Evolutionary conservation across 768 basidiomycete species (phyloP).

Genomic region (Boletellus sp.): DNA sequence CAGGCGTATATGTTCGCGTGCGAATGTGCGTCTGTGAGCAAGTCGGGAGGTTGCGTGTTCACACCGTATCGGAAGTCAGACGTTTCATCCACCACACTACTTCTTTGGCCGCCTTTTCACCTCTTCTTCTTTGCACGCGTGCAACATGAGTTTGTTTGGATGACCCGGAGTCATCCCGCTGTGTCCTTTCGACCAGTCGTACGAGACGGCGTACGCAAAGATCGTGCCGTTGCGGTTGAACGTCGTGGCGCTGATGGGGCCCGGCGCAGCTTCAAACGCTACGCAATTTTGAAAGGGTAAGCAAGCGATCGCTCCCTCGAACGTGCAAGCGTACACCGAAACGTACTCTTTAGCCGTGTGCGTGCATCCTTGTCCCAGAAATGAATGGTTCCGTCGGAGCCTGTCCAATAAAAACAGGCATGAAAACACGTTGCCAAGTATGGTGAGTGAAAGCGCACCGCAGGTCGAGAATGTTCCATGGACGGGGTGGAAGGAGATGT

Average conservation of each 20-base stretch:
- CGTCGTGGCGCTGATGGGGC: conserved; percentile 72
- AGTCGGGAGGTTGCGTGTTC: too few relatives aligned
- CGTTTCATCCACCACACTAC: conserved; percentile 11
- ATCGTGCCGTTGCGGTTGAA: conserved; percentile 89
- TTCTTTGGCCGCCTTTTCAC: conserved; percentile 59
- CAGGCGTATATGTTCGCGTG: too few relatives aligned
- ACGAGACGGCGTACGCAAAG: conserved; percentile 89
- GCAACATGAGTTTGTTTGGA: conserved; percentile 80
- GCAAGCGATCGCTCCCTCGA: background rate
- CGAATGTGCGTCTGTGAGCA: too few relatives aligned
- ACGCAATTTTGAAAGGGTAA: conserved; percentile 1
- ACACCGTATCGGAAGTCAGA: background rate
- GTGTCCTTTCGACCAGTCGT: conserved; percentile 93
- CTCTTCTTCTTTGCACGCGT: conserved; percentile 84
- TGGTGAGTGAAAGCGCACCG: conserved; percentile 39
- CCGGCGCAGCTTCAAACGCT: conserved; percentile 73
- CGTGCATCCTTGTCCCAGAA: conserved; percentile 95
- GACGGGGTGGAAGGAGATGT: conserved; percentile 80
- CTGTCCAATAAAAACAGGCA: conserved; percentile 32
- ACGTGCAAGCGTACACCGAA: background rate
- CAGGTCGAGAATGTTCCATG: conserved; percentile 85
- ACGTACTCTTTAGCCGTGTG: conserved; percentile 81
- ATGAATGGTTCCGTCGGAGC: conserved; percentile 83
- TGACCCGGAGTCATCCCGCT: conserved; percentile 69
- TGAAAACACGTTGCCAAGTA: conserved; percentile 17